Evolutionary conservation across 2,329 filamentous ascomycete genomes (phyloP), one percentile per base, ranked within the genome.

Genomic region (Coniochaeta sp.): DNA sequence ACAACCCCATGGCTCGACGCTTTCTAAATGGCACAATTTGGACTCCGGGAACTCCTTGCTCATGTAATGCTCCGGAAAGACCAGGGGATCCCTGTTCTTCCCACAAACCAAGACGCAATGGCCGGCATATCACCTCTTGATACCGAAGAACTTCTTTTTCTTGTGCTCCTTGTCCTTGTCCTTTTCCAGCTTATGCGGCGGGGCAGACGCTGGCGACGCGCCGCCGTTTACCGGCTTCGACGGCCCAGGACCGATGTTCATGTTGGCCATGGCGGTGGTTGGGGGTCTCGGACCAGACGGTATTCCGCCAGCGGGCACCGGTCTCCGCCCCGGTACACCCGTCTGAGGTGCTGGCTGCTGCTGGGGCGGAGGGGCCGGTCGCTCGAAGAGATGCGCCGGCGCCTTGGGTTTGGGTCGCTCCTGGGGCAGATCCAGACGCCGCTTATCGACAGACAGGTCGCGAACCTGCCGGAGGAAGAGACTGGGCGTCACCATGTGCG

Each of bases 401-500:
- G 93, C 90, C 62, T 88, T 87, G n/a, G 86, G 89, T 68, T 88
- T 87, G 2, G 91, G 91, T 42, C 87, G 81, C 63, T 97, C 92
- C 60, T 88, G 80, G 0, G 93, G 95, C 5, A 99, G 83, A 66
- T 91, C 87, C 17, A 99, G 81, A 54, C 86, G 82, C 58, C 89
- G 83, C 68, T 88, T 88, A 68, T 92, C 89, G 38, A 85, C 82
- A 62, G 87, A 89, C 16, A 98, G 80, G 69, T 96, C 92, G 19
- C 86, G 84, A 1, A 97, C 76, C 72, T 98, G 93, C 42, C 89
- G 86, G 36, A 96, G 75, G 72, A 93, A 99, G 22, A 96, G 80
- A 47, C 85, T 79, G 0, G 95, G 93, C 0, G 88, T 95, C 55
- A 96, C 79, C 93, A 99, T 97, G 71, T 99, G 95, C 26, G 89